A percentile compares a stretch with the other conserved stretches of the same genome.
These are phyloP conservation scores for Linanthus parryae DNA, from an alignment of 148 eudicot genomes.

Conservation along the genomic window DNA sequence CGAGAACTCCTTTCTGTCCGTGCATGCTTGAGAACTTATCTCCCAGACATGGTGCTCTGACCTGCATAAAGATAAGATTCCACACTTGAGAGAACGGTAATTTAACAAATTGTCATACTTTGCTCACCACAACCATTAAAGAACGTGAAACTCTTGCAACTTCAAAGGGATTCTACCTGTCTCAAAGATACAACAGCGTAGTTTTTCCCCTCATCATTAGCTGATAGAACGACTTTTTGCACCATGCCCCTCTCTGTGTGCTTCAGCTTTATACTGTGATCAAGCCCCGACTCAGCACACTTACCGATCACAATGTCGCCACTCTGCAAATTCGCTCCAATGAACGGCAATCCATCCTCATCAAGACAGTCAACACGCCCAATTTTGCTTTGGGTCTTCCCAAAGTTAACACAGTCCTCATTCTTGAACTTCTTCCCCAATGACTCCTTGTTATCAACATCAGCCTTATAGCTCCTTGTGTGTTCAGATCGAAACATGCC, in stretches of 20 bases:
- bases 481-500: conserved; percentile 96
- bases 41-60: conserved; percentile 88
- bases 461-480: conserved; percentile 81
- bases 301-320: conserved; percentile 88
- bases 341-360: conserved; percentile 87
- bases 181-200: conserved; percentile 85
- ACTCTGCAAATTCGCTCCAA: conserved; percentile 81
- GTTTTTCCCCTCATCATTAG: conserved; percentile 94
- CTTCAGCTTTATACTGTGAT: conserved; percentile 82
- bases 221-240: conserved; percentile 81
- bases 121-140: too few species aligned
- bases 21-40: conserved; percentile 98
- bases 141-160: too few species aligned
- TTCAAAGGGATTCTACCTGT: conserved; percentile 78
- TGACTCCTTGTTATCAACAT: conserved; percentile 65
- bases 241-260: conserved; percentile 97
- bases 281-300: conserved; percentile 68
- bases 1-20: conserved; percentile 96
- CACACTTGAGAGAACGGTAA: too few species aligned
- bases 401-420: conserved; percentile 62
- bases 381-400: conserved; percentile 71
- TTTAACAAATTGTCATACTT: too few species aligned
- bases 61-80: too few species aligned
- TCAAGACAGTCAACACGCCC: conserved; percentile 91
- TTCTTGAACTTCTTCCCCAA: conserved; percentile 39